Conservation (phyloP, 306 rosid genomes). For the Trifolium subterraneum region DNA sequence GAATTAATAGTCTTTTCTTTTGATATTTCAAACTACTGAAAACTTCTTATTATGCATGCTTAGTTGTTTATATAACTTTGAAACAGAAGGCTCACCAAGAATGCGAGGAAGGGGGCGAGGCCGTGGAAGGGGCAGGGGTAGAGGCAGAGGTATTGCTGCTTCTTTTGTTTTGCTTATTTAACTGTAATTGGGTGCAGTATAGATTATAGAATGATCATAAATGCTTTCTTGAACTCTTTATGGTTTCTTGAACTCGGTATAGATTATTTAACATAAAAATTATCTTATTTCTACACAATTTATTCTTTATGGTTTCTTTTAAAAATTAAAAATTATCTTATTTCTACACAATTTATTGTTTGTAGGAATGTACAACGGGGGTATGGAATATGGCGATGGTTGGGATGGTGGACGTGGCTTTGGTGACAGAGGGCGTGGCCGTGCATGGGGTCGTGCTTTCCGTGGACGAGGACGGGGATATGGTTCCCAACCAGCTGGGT, state of each 20-base stretch:
- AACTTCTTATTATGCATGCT: neutral
- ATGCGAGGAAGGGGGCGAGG: slow-evolving; percentile 65
- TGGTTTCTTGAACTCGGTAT: no score
- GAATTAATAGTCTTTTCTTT: slow-evolving; percentile 32
- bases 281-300: neutral
- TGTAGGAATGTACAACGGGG: slow-evolving; percentile 72
- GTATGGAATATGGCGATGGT: slow-evolving; percentile 74
- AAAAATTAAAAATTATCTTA: slow-evolving; percentile 17
- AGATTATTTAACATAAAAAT: neutral
- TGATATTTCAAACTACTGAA: slow-evolving; percentile 5
- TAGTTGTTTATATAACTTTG: slow-evolving; percentile 35
- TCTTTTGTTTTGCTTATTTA: slow-evolving; percentile 33
- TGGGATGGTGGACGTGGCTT: slow-evolving; percentile 81
- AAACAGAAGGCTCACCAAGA: slow-evolving; percentile 73
- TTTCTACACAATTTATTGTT: neutral
- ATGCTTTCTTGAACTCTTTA: neutral
- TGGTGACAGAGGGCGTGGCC: slow-evolving; percentile 82
- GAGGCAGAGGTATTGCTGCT: slow-evolving; percentile 54
- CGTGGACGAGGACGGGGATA: slow-evolving; percentile 72
- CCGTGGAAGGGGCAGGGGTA: slow-evolving; percentile 79
- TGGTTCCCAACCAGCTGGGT: slow-evolving; percentile 59
- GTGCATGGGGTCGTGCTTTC: slow-evolving; percentile 60
- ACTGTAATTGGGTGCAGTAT: neutral
- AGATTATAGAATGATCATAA: neutral
- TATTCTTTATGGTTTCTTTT: slow-evolving; percentile 12